These are phyloP conservation scores for Bipolaris oryzae DNA, from an alignment of 2,329 filamentous ascomycete genomes.

Conservation along the genomic window DNA sequence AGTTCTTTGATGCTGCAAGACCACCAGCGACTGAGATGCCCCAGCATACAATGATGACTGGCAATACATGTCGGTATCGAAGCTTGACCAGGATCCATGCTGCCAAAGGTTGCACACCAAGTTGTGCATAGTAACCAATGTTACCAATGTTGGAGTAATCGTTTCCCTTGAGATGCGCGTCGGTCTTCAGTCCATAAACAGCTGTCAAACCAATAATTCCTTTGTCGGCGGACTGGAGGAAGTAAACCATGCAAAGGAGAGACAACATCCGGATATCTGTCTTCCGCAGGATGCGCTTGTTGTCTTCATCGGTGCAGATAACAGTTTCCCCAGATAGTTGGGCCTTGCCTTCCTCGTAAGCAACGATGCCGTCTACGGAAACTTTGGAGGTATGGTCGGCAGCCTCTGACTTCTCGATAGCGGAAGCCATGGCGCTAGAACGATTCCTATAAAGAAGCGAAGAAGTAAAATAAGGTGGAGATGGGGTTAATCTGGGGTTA, in stretches of 20 bases:
- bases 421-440: slow-evolving; percentile 22
- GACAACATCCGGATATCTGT: slow-evolving; percentile 32
- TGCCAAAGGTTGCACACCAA: slow-evolving; percentile 59
- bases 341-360: slow-evolving; percentile 28
- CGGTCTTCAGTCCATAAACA: slow-evolving; percentile 57
- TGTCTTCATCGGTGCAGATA: slow-evolving; percentile 30
- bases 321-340: slow-evolving; percentile 21
- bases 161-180: slow-evolving; percentile 49
- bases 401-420: slow-evolving; percentile 20
- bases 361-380: slow-evolving; percentile 19
- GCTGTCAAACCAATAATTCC: slow-evolving; percentile 55
- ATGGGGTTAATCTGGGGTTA: slow-evolving; percentile 13
- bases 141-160: slow-evolving; percentile 57
- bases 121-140: slow-evolving; percentile 58
- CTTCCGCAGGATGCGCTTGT: slow-evolving; percentile 30
- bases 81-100: slow-evolving; percentile 58
- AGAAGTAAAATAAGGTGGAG: slow-evolving; percentile 8
- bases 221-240: slow-evolving; percentile 55
- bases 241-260: slow-evolving; percentile 34
- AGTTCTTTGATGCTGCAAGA: slow-evolving; percentile 26
- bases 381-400: slow-evolving; percentile 21
- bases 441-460: background rate
- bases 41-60: slow-evolving; percentile 54
- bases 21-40: slow-evolving; percentile 46
- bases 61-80: slow-evolving; percentile 27